Percentiles rank a stretch among this genome's conserved stretches.
phyloP scores from a whole-genome alignment of 495 filamentous ascomycete genomes.

The Neurospora terricola region DNA sequence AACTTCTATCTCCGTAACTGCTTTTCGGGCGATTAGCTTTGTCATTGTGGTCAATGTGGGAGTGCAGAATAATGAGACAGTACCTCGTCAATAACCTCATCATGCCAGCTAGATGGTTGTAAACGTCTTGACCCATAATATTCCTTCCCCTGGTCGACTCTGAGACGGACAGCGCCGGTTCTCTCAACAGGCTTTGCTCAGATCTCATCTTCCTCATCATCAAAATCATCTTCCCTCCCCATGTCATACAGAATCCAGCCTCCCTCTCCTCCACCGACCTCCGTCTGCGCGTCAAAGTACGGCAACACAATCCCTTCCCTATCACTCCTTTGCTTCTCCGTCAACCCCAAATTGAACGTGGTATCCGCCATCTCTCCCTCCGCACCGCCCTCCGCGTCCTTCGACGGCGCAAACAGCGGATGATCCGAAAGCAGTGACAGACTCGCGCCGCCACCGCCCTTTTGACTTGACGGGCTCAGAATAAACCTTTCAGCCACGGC shows the following conservation, averaged over 20 bases:
- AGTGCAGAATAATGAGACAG: background rate
- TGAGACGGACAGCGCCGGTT: background rate
- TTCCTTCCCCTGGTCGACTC: background rate
- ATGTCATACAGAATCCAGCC: conserved; percentile 94
- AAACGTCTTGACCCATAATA: background rate
- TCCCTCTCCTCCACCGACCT: conserved; percentile 64
- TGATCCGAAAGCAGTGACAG: conserved; percentile 74
- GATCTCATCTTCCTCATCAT: conserved; percentile 98
- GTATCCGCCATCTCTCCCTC: conserved; percentile 46
- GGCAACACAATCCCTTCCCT: conserved; percentile 84
- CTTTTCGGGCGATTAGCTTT: background rate
- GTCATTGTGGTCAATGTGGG: background rate
- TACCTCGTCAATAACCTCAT: background rate
- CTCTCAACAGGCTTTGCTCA: conserved; percentile 22
- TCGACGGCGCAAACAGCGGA: conserved; percentile 49
- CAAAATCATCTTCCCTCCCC: conserved; percentile 94
- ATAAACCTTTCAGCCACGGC: conserved; percentile 71
- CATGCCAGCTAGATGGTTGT: background rate
- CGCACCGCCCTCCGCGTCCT: conserved; percentile 21
- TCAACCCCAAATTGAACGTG: conserved; percentile 79
- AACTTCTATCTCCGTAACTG: background rate
- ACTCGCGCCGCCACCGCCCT: conserved; percentile 24
- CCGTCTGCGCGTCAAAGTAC: conserved; percentile 89
- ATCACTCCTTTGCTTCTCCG: conserved; percentile 77
- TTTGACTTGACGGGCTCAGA: conserved; percentile 26